Evolutionary conservation across 2,329 filamentous ascomycete genomes (phyloP), one percentile per base, ranked within the genome.

Genomic region (Tricladium varicosporioides): DNA sequence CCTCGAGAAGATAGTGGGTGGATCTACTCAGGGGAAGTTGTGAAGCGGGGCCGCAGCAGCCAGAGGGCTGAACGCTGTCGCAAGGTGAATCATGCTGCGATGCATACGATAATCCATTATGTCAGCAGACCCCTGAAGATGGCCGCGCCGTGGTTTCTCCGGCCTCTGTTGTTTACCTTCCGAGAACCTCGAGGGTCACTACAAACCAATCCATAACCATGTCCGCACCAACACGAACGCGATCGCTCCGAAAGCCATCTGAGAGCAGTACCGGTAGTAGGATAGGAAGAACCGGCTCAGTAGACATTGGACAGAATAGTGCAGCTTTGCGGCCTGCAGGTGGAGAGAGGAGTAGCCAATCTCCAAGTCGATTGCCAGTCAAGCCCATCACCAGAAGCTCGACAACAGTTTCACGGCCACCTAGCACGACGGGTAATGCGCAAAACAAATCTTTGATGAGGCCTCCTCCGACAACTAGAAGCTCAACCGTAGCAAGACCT

Each of bases 301-400:
- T 33, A 42, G 47, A 56, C 45, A 16, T 18, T n/a, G 36, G n/a
- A n/a, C 58, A 63, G 31, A 33, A 31, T n/a, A 60, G 33, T 44
- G 33, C 32, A 36, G 18, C 45, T 16, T 40, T 31, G 7, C 51
- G 55, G 40, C 44, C 53, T 13, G 40, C 54, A 47, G 36, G 47
- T 16, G 22, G 33, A 15, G 57, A 60, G 31, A 62, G 59, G 22
- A 56, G 19, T 5, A 62, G 53, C 56, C 63, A 65, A 53, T 70
- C 69, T 47, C 68, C 69, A 40, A 70, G 67, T 61, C 64, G 68
- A 56, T 62, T 71, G 27, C 69, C 69, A 14, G 60, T 68, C 44
- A 67, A 64, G 53, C 64, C 63, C 22, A 50, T 45, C 2, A 60
- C 65, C 13, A 59, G 67, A 53, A 64, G 60, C 15, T 56, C 53